Evolutionary conservation across 2,329 filamentous ascomycete species (phyloP).

Genomic region (Nothopassalora personata): DNA sequence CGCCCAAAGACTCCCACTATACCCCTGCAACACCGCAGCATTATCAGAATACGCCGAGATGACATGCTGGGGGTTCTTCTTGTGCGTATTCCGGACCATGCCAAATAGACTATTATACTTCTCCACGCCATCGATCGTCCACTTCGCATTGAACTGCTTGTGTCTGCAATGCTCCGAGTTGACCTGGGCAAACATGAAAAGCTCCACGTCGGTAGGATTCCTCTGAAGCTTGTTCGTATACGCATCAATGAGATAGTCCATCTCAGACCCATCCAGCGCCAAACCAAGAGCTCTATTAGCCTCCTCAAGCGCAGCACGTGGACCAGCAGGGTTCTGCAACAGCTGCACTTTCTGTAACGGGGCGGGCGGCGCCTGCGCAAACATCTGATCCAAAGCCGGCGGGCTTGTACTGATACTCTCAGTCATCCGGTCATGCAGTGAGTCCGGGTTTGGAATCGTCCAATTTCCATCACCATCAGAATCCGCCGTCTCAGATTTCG

Average conservation of each 20-base stretch:
- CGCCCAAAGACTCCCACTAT: constrained; percentile 72
- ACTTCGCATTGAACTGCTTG: constrained; percentile 95
- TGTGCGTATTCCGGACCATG: constrained; percentile 96
- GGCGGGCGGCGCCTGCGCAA: constrained; percentile 61
- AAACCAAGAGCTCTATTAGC: constrained; percentile 82
- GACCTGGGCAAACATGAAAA: constrained; percentile 99
- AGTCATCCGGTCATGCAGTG: constrained; percentile 92
- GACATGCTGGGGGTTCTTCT: constrained; percentile 69
- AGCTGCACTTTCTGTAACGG: constrained; percentile 73
- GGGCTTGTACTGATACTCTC: constrained; percentile 65
- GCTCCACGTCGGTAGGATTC: constrained; percentile 79
- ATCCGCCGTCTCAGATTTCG: constrained; percentile 50
- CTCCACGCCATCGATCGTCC: constrained; percentile 82
- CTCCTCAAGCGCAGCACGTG: constrained; percentile 66
- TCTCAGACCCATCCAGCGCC: constrained; percentile 80
- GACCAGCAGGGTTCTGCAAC: constrained; percentile 43
- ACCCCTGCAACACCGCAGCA: constrained; percentile 80
- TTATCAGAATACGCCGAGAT: constrained; percentile 97
- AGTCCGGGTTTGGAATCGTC: constrained; percentile 56
- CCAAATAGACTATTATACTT: constrained; percentile 80
- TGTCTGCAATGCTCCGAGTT: constrained; percentile 90
- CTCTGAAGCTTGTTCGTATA: constrained; percentile 62
- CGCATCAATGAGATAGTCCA: constrained; percentile 86
- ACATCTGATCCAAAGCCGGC: constrained; percentile 71
- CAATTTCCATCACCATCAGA: constrained; percentile 40